Conservation (phyloP, 129 eudicot genomes). For the Flaveria sonorensis region DNA sequence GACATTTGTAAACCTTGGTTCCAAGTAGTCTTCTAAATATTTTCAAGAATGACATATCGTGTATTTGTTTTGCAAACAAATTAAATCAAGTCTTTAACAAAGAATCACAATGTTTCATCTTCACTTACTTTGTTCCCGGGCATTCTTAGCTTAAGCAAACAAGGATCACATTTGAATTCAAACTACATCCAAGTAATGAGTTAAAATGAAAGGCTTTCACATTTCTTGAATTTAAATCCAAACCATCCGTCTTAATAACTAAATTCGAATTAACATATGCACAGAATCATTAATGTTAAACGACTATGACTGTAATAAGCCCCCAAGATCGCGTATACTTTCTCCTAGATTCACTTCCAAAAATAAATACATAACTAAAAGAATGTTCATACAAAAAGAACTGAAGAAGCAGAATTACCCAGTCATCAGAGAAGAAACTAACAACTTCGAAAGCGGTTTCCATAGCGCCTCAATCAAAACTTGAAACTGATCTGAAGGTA, state of each 20-base stretch:
- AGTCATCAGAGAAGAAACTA: constrained; percentile 89
- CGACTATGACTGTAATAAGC: background rate
- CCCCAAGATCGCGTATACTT: background rate
- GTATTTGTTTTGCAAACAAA: background rate
- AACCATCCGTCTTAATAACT: background rate
- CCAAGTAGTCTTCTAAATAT: background rate
- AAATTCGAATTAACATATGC: constrained; percentile 1
- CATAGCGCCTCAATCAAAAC: constrained; percentile 86
- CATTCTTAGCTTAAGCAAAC: background rate
- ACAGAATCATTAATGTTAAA: background rate
- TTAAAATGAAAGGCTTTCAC: background rate
- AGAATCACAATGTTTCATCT: background rate
- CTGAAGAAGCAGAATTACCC: constrained; percentile 48
- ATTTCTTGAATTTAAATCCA: background rate
- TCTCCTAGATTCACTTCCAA: background rate
- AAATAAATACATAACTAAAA: constrained; percentile 1
- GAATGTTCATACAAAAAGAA: background rate
- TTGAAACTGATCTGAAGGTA: constrained; percentile 93
- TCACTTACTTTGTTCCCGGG: background rate
- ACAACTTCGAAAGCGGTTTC: constrained; percentile 87
- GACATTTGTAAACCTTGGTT: background rate
- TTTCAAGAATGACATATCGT: background rate
- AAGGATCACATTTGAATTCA: background rate
- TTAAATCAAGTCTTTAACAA: background rate
- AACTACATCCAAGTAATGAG: background rate